Percentiles rank a stretch among this genome's conserved stretches.
Conservation (phyloP, 495 filamentous ascomycete species). For the Xylaria telfairii region DNA sequence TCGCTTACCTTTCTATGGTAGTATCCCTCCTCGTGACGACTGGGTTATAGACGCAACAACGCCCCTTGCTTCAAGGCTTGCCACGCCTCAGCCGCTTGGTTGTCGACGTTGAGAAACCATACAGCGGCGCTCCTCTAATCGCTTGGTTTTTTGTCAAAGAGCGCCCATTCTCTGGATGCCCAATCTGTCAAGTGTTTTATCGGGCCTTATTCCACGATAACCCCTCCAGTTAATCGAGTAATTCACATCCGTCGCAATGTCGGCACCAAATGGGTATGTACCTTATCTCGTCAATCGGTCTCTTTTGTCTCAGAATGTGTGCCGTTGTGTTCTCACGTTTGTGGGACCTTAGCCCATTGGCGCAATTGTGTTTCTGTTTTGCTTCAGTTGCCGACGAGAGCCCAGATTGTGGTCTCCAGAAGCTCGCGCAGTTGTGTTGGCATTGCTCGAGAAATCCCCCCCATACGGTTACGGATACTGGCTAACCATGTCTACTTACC, state of each 20-base stretch:
- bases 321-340: slow-evolving; percentile 5
- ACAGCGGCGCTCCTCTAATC: slow-evolving; percentile 10
- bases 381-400: neutral
- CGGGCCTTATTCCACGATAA: slow-evolving; percentile 2
- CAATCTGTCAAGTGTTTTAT: slow-evolving; percentile 8
- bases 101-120: slow-evolving; percentile 6
- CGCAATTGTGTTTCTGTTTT: slow-evolving; percentile 12
- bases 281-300: slow-evolving; percentile 1
- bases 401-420: neutral
- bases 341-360: slow-evolving; percentile 5
- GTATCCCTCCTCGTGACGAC: neutral
- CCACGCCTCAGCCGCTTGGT: slow-evolving; percentile 1
- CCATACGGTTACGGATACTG: slow-evolving; percentile 2
- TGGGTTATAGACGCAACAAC: slow-evolving; percentile 18
- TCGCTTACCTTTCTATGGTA: slow-evolving; percentile 8
- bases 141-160: slow-evolving; percentile 21
- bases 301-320: slow-evolving; percentile 10
- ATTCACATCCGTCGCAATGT: slow-evolving; percentile 28
- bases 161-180: slow-evolving; percentile 16
- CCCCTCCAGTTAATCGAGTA: neutral
- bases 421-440: neutral
- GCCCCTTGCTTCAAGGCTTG: neutral
- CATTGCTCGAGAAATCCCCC: neutral
- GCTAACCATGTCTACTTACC: slow-evolving; percentile 27
- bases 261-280: slow-evolving; percentile 40